These are phyloP conservation scores for Tolypocladium inflatum DNA, from an alignment of 2,329 filamentous ascomycete species.

Conservation along the genomic window DNA sequence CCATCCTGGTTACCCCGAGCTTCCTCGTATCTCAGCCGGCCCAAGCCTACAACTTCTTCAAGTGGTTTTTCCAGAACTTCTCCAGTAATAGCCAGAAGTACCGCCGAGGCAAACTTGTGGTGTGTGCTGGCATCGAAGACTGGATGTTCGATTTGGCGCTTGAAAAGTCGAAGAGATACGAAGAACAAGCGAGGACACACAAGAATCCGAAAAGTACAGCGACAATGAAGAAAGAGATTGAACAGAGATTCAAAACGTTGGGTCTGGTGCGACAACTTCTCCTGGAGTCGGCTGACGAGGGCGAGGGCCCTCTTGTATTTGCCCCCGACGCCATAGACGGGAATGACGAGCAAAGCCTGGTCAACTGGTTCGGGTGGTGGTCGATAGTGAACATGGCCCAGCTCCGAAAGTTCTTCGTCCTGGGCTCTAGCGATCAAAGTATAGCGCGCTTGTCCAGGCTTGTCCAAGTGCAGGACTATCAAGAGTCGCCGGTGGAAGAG, in stretches of 20 bases:
- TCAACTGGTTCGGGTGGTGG: conserved; percentile 57
- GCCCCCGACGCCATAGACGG: conserved; percentile 39
- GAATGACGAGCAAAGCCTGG: conserved; percentile 52
- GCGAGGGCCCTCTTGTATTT: conserved; percentile 28
- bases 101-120: conserved; percentile 15
- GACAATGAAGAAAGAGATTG: conserved; percentile 4
- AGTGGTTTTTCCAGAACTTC: conserved; percentile 21
- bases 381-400: conserved; percentile 36
- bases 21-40: conserved; percentile 29
- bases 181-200: neutral
- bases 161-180: conserved; percentile 8
- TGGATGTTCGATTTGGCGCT: conserved; percentile 19
- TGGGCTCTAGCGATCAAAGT: conserved; percentile 33
- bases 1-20: conserved; percentile 30
- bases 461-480: conserved; percentile 20
- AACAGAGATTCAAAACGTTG: conserved; percentile 14
- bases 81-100: conserved; percentile 3
- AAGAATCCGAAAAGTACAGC: neutral
- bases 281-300: conserved; percentile 5
- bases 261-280: conserved; percentile 10
- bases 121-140: conserved; percentile 16
- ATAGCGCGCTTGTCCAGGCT: conserved; percentile 13
- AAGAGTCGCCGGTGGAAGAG: conserved; percentile 20
- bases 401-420: conserved; percentile 44
- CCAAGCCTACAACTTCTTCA: conserved; percentile 22